Percentiles rank a stretch among this genome's conserved stretches.
phyloP scores from a whole-genome alignment of 371 early-diverging fungal genomes.

The Rozella allomycis region DNA sequence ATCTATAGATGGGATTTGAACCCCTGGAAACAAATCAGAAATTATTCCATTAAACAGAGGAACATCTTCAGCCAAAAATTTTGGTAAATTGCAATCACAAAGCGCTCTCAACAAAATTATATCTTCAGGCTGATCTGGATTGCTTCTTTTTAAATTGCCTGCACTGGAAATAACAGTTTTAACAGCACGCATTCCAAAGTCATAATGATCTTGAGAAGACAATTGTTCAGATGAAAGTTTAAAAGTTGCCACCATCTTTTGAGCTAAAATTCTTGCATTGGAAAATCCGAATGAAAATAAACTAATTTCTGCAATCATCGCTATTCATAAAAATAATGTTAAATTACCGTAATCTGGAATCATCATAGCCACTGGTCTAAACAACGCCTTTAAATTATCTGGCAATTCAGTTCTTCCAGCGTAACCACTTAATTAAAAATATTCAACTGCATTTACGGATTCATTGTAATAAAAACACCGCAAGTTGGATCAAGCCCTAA shows the following conservation, averaged over 20 bases:
- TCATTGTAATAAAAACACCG: constrained; percentile 42
- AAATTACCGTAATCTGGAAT: constrained; percentile 40
- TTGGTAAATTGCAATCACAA: constrained; percentile 32
- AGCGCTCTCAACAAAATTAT: constrained; percentile 27
- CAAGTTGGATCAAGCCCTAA: constrained; percentile 25
- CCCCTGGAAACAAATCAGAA: constrained; percentile 32
- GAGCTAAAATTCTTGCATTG: constrained; percentile 25
- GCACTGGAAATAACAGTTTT: constrained; percentile 35
- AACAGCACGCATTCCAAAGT: constrained; percentile 38
- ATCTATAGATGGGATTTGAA: constrained; percentile 21
- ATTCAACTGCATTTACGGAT: no score
- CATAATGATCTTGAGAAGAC: constrained; percentile 37
- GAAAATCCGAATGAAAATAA: constrained; percentile 35
- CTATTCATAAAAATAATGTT: no score
- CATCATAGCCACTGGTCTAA: constrained; percentile 40
- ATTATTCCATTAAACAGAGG: constrained; percentile 37
- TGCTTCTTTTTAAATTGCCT: constrained; percentile 30
- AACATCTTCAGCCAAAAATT: constrained; percentile 35
- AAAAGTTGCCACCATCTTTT: constrained; percentile 39
- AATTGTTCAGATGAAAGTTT: constrained; percentile 33
- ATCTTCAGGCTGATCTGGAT: constrained; percentile 26
- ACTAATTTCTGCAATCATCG: constrained; percentile 34
- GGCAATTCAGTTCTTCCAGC: constrained; percentile 38
- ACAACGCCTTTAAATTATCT: constrained; percentile 32
- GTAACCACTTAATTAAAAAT: no score